Base-by-base conservation (phyloP, 139 green algal species). In the Closterium sp. region DNA sequence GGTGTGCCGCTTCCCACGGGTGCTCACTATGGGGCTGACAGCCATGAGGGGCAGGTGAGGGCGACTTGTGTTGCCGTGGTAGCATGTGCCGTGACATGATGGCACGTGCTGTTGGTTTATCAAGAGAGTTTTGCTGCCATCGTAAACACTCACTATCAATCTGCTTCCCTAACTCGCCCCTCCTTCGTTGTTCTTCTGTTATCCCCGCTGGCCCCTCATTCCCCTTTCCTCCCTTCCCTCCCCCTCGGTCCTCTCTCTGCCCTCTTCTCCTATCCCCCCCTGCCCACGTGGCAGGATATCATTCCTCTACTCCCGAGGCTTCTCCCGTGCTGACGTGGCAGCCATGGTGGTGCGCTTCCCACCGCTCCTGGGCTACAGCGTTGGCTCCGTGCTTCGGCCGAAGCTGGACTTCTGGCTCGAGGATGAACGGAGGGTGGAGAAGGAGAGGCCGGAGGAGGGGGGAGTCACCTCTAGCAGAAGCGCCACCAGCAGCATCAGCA, bases 371-470 rank as follows among this genome's bases (percentile, higher is more conserved):
- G 84, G 84, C 84, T 87, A 87, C 32, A 87, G 32, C 25, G 25
- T 87, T 87, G 84, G 12, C 25, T 16, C 84, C 21, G 84, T 87
- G 31, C 84, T 87, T 87, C 31, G 31, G 84, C 84, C 84, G 84
- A 87, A 87, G 84, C 25, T 87, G 25, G 31, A 87, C 32, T 87
- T 87, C 84, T 34, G 31, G 84, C 31, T 87, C 32, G 31, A 87
- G 31, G 84, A 87, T 23, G 21, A n/a, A 19, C 66, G 66, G 23
- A 19, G 66, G 66, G 21, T 23, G 84, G 84, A 76, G 16, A 19
- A 76, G 4, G 4, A 28, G 55, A 19, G 55, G 12, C 1, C 4
- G 55, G 55, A 76, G 0, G 4, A 76, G 12, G 4, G 55, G 16
- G 43, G 4, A 25, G 43, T 25, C 19, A 76, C 16, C 16, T 28